Evolutionary conservation across 768 basidiomycete genomes (phyloP).

Genomic region (Trametes villosa): DNA sequence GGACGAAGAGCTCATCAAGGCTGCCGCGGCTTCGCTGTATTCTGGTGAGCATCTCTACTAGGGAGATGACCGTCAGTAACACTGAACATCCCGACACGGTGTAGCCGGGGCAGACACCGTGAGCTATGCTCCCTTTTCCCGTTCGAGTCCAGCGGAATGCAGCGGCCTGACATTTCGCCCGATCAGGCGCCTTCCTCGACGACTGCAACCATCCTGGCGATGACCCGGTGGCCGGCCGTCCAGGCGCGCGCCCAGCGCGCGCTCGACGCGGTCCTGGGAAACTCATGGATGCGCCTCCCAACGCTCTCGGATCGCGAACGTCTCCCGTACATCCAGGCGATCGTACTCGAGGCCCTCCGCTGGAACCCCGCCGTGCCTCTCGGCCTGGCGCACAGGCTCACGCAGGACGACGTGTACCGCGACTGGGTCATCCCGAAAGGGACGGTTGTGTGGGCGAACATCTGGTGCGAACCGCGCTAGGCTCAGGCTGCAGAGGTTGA

Average conservation of each 20-base stretch:
- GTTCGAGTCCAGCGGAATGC: not conserved
- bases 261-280: constrained; percentile 28
- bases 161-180: too few species aligned
- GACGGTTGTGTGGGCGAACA: constrained; percentile 36
- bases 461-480: constrained; percentile 27
- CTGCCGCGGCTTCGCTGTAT: constrained; percentile 22
- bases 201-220: constrained; percentile 42
- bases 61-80: too few species aligned
- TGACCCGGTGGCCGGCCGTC: constrained; percentile 41
- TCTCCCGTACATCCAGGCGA: constrained; percentile 22
- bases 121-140: not conserved
- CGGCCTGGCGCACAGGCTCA: constrained; percentile 31
- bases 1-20: constrained; percentile 22
- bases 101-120: constrained; percentile 37
- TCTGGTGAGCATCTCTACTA: constrained; percentile 5
- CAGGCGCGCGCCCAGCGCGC: constrained; percentile 35
- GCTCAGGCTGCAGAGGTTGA: not conserved
- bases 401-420: constrained; percentile 34
- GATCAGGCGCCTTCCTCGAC: constrained; percentile 37
- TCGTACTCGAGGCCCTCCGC: constrained; percentile 32
- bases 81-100: too few species aligned
- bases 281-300: constrained; percentile 13
- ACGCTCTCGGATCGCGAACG: constrained; percentile 10
- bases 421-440: constrained; percentile 35
- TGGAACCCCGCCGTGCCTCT: constrained; percentile 35